Conservation (phyloP, 176 grass and related monocot genomes). For the Carex pumila region DNA sequence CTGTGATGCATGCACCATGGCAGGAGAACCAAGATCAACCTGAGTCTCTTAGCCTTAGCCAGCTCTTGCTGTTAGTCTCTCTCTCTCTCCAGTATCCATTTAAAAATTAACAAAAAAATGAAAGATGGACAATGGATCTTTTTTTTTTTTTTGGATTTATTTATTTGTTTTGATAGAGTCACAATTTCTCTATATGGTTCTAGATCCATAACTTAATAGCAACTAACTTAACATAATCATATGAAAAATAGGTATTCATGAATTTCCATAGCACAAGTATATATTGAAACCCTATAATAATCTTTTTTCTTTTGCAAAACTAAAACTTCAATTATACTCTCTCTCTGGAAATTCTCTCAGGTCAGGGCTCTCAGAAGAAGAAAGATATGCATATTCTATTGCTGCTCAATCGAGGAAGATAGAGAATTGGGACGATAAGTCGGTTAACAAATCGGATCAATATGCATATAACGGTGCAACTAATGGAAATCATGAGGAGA, state of each 20-base stretch:
- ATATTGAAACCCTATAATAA: not conserved
- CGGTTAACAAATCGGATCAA: slow-evolving; percentile 22
- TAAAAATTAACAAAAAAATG: not conserved
- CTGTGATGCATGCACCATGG: slow-evolving; percentile 30
- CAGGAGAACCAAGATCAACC: slow-evolving; percentile 37
- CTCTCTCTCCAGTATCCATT: not conserved
- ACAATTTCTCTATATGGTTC: not conserved
- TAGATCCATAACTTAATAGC: not conserved
- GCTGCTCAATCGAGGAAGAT: slow-evolving; percentile 26
- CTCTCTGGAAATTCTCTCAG: slow-evolving; percentile 18
- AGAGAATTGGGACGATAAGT: slow-evolving; percentile 34
- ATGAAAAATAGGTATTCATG: not conserved
- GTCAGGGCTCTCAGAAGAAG: slow-evolving; percentile 41
- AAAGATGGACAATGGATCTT: not conserved
- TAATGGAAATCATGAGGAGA: slow-evolving; percentile 32
- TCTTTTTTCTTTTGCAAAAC: not conserved
- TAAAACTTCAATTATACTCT: not conserved
- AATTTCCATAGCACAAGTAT: not conserved
- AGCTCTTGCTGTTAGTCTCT: slow-evolving; percentile 63
- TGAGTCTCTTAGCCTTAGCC: slow-evolving; percentile 81
- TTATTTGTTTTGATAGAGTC: not conserved
- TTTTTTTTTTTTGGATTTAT: not conserved
- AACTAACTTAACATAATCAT: not conserved
- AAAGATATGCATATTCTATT: slow-evolving; percentile 26
- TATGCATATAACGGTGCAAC: slow-evolving; percentile 27